These are phyloP conservation scores for Suhomyces kunorum DNA, from an alignment of 1,139 yeast genomes.

Conservation along the genomic window DNA sequence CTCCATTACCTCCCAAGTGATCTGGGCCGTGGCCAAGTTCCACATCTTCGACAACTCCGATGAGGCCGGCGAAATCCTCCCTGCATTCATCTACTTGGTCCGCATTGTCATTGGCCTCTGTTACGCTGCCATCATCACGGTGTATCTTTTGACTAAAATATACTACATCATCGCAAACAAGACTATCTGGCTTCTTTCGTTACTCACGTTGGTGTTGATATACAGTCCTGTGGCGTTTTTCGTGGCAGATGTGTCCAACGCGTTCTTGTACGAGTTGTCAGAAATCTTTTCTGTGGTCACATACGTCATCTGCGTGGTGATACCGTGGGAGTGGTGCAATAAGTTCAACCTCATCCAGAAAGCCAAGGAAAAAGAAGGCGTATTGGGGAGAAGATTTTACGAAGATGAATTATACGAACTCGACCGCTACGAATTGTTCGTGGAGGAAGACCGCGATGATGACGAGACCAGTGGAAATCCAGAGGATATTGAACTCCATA, in stretches of 20 bases:
- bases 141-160: slow-evolving; percentile 58
- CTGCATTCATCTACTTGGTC: slow-evolving; percentile 77
- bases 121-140: slow-evolving; percentile 67
- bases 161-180: slow-evolving; percentile 53
- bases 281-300: slow-evolving; percentile 72
- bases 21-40: slow-evolving; percentile 71
- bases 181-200: slow-evolving; percentile 55
- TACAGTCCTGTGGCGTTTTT: slow-evolving; percentile 73
- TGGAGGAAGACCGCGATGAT: slow-evolving; percentile 23
- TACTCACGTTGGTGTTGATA: slow-evolving; percentile 59
- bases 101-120: slow-evolving; percentile 74
- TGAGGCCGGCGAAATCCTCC: slow-evolving; percentile 60
- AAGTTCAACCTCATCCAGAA: slow-evolving; percentile 61
- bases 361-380: slow-evolving; percentile 72
- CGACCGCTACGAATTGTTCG: slow-evolving; percentile 45
- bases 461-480: slow-evolving; percentile 8
- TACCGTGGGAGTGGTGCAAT: slow-evolving; percentile 90
- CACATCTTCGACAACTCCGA: slow-evolving; percentile 34
- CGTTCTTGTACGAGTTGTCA: slow-evolving; percentile 70
- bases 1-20: slow-evolving; percentile 58
- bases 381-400: slow-evolving; percentile 74
- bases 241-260: slow-evolving; percentile 72
- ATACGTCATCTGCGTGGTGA: slow-evolving; percentile 71
- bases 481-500: slow-evolving; percentile 1
- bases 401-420: slow-evolving; percentile 62